These are phyloP conservation scores for Cladorrhinum sp. DNA, from an alignment of 2,329 filamentous ascomycete genomes.

Conservation along the genomic window DNA sequence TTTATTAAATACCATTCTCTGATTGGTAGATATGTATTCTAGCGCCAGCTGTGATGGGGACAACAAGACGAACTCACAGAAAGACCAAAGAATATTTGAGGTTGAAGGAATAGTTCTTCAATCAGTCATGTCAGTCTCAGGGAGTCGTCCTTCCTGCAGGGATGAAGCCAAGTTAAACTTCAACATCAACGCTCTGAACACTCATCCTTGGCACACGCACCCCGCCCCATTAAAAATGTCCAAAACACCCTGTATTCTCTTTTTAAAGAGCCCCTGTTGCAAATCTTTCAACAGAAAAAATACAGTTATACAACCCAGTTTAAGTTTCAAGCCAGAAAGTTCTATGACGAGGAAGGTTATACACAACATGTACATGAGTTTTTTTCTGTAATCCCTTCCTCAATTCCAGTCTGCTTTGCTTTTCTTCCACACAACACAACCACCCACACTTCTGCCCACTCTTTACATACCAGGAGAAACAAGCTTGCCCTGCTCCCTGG, in stretches of 20 bases:
- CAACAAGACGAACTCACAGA: neutral
- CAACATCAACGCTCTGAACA: too few relatives aligned
- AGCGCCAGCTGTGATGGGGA: neutral
- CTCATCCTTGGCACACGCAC: neutral
- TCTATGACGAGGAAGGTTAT: neutral
- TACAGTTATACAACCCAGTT: neutral
- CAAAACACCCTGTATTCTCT: neutral
- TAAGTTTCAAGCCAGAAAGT: neutral
- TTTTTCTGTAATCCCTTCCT: neutral
- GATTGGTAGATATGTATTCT: too few relatives aligned
- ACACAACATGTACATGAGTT: conserved; percentile 1
- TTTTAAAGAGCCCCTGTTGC: too few relatives aligned
- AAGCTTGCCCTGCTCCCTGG: conserved; percentile 74
- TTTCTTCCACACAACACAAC: neutral
- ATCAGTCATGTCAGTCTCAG: too few relatives aligned
- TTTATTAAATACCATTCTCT: too few relatives aligned
- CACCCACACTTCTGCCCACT: neutral
- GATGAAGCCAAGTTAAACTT: too few relatives aligned
- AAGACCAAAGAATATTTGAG: neutral
- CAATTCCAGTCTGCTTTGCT: neutral
- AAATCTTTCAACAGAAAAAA: neutral
- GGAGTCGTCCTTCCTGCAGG: too few relatives aligned
- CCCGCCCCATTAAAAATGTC: neutral
- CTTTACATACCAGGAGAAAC: conserved; percentile 85
- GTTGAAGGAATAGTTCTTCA: too few relatives aligned